These are phyloP conservation scores for Plicaturopsis crispa DNA, from an alignment of 768 basidiomycete genomes.

Conservation along the genomic window DNA sequence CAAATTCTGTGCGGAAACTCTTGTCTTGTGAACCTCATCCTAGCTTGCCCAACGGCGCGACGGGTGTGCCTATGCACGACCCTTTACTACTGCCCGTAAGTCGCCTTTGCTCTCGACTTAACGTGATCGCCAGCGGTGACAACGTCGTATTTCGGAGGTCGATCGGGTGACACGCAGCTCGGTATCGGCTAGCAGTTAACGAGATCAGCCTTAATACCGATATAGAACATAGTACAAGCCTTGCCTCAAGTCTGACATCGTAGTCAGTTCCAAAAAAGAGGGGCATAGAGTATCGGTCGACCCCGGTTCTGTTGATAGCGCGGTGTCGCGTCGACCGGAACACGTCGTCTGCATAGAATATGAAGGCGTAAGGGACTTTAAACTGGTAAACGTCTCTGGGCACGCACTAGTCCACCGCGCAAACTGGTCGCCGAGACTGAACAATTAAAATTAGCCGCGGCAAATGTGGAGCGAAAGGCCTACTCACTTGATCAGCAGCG, in stretches of 20 bases:
- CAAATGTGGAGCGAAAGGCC: neutral
- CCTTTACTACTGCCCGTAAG: conserved; percentile 65
- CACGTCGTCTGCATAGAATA: conserved; percentile 53
- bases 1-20: too few species aligned
- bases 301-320: conserved; percentile 69
- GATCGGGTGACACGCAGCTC: conserved; percentile 37
- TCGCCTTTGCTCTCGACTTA: conserved; percentile 63
- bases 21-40: too few species aligned
- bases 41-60: too few species aligned
- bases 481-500: conserved; percentile 79
- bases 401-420: conserved; percentile 83
- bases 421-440: conserved; percentile 78
- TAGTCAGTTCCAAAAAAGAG: conserved; percentile 90
- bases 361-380: neutral
- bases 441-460: conserved; percentile 14
- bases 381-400: neutral
- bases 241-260: conserved; percentile 70
- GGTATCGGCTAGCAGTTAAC: conserved; percentile 35
- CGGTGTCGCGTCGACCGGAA: conserved; percentile 91
- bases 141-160: conserved; percentile 55
- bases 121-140: conserved; percentile 85
- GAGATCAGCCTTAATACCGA: neutral
- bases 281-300: conserved; percentile 75
- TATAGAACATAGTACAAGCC: conserved; percentile 9
- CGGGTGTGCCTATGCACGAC: too few species aligned